A percentile compares a stretch with the other conserved stretches of the same genome.
Evolutionary conservation across 164 flowering plant genomes (phyloP).

Genomic region (Umbellularia californica): DNA sequence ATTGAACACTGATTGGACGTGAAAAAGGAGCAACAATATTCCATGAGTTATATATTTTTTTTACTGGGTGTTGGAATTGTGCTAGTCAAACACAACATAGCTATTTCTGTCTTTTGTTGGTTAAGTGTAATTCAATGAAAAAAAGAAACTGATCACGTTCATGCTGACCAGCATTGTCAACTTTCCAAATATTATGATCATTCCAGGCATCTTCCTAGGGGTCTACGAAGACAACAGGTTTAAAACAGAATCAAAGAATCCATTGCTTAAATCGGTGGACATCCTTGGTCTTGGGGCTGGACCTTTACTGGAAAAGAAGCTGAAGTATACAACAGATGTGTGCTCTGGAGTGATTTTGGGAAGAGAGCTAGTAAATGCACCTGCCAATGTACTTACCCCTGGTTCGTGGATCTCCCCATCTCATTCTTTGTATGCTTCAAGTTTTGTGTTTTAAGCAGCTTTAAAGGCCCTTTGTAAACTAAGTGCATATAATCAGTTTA

Average conservation of each 20-base stretch:
- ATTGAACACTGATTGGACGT: not conserved
- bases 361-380: constrained; percentile 88
- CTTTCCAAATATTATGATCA: constrained; percentile 10
- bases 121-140: not conserved
- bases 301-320: constrained; percentile 72
- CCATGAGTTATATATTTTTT: not conserved
- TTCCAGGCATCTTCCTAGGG: constrained; percentile 71
- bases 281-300: constrained; percentile 88
- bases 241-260: constrained; percentile 75
- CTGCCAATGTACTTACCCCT: constrained; percentile 97
- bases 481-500: no score
- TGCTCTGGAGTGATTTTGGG: constrained; percentile 78
- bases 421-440: not conserved
- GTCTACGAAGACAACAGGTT: constrained; percentile 76
- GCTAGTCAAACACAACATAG: not conserved
- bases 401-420: constrained; percentile 37
- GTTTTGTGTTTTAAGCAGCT: no score
- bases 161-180: not conserved
- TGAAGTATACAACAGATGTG: constrained; percentile 67
- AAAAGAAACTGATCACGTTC: not conserved
- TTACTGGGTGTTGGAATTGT: not conserved
- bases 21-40: not conserved
- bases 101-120: not conserved
- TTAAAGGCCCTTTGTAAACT: no score
- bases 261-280: constrained; percentile 64